A percentile compares a stretch with the other conserved stretches of the same genome.
Conservation (phyloP, 352 stramenopile genomes). For the Pythium volutum region DNA sequence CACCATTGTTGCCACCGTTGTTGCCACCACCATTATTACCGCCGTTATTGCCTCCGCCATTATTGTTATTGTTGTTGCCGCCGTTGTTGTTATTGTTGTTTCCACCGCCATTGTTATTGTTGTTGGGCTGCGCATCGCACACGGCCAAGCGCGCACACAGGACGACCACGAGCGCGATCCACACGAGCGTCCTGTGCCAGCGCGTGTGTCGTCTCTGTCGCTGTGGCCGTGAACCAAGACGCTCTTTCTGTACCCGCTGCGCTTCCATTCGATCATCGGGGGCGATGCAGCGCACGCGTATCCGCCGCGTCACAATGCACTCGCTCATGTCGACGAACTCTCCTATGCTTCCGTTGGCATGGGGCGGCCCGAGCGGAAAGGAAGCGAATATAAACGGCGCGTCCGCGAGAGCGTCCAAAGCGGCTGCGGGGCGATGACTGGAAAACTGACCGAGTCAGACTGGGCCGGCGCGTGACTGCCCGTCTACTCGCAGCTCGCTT, state of each 20-base stretch:
- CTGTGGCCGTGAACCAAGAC: too few relatives aligned
- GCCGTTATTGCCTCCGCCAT: too few relatives aligned
- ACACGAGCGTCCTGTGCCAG: neutral
- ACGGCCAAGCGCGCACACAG: neutral
- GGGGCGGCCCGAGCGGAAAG: too few relatives aligned
- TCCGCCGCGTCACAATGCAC: constrained; percentile 3
- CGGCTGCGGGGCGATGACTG: too few relatives aligned
- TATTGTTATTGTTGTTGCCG: too few relatives aligned
- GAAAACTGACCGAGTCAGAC: neutral
- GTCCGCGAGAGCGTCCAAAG: too few relatives aligned
- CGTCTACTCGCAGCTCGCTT: neutral
- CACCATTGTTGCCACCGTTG: neutral
- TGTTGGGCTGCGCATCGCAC: constrained; percentile 7
- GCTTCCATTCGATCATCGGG: neutral
- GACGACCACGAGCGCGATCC: constrained; percentile 4
- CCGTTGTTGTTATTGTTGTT: neutral
- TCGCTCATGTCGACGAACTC: constrained; percentile 6
- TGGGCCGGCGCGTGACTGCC: neutral
- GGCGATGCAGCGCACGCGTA: constrained; percentile 5
- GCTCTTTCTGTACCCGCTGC: neutral
- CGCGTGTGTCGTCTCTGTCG: neutral
- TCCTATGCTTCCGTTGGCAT: neutral
- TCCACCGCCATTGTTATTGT: neutral
- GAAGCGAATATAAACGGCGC: too few relatives aligned
- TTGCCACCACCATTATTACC: neutral